A percentile compares a stretch with the other conserved stretches of the same genome.
phyloP scores from a whole-genome alignment of 306 rosid species.

The Acacia crassicarpa region DNA sequence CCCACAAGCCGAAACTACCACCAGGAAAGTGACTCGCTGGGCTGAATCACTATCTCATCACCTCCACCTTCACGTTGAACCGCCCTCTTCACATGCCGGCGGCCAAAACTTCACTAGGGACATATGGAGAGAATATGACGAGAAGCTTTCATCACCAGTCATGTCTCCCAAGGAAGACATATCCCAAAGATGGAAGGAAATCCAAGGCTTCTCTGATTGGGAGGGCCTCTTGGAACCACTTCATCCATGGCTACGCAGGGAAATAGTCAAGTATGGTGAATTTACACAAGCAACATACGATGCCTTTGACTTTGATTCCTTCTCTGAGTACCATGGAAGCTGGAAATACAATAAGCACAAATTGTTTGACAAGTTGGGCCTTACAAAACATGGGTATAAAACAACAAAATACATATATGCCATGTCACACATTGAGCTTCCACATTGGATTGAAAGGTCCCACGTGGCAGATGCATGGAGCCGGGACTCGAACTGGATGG shows the following conservation, averaged over 20 bases:
- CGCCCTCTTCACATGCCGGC: conserved; percentile 26
- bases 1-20: conserved; percentile 30
- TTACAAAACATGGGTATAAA: conserved; percentile 40
- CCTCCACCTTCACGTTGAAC: conserved; percentile 48
- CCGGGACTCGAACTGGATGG: conserved; percentile 74
- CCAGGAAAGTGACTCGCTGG: conserved; percentile 29
- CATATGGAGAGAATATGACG: conserved; percentile 6
- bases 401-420: conserved; percentile 62
- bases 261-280: conserved; percentile 71
- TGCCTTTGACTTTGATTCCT: conserved; percentile 62
- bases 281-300: conserved; percentile 75
- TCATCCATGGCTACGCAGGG: conserved; percentile 58
- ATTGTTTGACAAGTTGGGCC: conserved; percentile 46
- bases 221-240: conserved; percentile 55
- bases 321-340: conserved; percentile 66
- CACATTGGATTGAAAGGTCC: conserved; percentile 62
- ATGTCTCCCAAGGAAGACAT: conserved; percentile 58
- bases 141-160: conserved; percentile 50
- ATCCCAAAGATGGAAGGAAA: conserved; percentile 52
- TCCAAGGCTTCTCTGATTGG: conserved; percentile 57
- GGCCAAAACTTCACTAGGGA: conserved; percentile 8
- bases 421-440: conserved; percentile 59
- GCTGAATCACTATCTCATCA: conserved; percentile 53
- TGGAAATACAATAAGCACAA: conserved; percentile 50
- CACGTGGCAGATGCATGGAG: conserved; percentile 58